Conservation (phyloP, 2,329 filamentous ascomycete genomes). For the Colletotrichum scovillei region DNA sequence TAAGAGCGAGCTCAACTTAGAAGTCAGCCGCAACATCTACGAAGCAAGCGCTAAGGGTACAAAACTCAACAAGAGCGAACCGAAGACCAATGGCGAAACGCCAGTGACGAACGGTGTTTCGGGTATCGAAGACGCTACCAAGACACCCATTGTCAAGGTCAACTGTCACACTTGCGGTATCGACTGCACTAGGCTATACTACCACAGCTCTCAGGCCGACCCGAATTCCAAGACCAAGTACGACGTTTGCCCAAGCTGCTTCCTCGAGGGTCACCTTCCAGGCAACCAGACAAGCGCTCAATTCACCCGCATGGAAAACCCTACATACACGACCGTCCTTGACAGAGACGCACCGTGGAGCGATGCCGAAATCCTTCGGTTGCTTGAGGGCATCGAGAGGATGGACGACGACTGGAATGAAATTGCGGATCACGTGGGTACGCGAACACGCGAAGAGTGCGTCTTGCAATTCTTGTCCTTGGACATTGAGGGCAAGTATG, state of each 20-base stretch:
- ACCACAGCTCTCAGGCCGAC: slow-evolving; percentile 67
- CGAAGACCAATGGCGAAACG: slow-evolving; percentile 81
- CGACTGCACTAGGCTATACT: slow-evolving; percentile 80
- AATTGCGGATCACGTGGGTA: slow-evolving; percentile 92
- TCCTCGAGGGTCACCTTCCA: slow-evolving; percentile 85
- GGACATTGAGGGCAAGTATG: slow-evolving; percentile 97
- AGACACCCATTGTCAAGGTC: slow-evolving; percentile 74
- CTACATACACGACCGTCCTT: slow-evolving; percentile 79
- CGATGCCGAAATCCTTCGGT: slow-evolving; percentile 86
- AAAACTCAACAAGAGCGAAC: slow-evolving; percentile 76
- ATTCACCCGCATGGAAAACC: slow-evolving; percentile 91
- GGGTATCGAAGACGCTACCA: slow-evolving; percentile 69
- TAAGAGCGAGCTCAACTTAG: slow-evolving; percentile 89
- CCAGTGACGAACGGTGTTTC: slow-evolving; percentile 73
- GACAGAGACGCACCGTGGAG: slow-evolving; percentile 92
- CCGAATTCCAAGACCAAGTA: slow-evolving; percentile 78
- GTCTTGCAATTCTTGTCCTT: slow-evolving; percentile 96
- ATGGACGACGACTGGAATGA: slow-evolving; percentile 97
- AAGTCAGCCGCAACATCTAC: slow-evolving; percentile 95
- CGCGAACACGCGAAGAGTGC: slow-evolving; percentile 93
- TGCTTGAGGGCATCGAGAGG: slow-evolving; percentile 90
- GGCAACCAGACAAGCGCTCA: slow-evolving; percentile 81
- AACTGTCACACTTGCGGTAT: slow-evolving; percentile 93
- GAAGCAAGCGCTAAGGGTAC: slow-evolving; percentile 85
- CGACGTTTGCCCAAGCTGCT: slow-evolving; percentile 93